phyloP scores from a whole-genome alignment of 768 basidiomycete genomes.

The Vishniacozyma victoriae region DNA sequence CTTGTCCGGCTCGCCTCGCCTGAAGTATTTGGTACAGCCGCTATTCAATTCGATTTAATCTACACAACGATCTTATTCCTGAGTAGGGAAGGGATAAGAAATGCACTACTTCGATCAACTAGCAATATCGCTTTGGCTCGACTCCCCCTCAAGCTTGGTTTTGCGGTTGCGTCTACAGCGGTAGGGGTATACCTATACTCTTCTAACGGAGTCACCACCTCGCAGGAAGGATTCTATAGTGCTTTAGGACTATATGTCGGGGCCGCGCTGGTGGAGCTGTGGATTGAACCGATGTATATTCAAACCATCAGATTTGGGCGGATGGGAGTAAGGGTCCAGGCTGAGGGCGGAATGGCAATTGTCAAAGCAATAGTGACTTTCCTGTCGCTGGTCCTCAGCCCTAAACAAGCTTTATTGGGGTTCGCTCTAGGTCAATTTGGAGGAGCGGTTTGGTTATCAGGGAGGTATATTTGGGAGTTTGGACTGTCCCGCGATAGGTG shows the following conservation, averaged over 20 bases:
- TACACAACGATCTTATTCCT: conserved; percentile 86
- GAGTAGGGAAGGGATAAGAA: conserved; percentile 85
- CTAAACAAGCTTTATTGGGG: conserved; percentile 58
- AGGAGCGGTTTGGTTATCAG: conserved; percentile 61
- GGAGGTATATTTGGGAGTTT: conserved; percentile 53
- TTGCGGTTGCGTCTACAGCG: conserved; percentile 59
- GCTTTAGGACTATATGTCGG: conserved; percentile 66
- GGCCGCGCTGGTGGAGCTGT: conserved; percentile 69
- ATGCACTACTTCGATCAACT: conserved; percentile 62
- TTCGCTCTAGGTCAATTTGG: conserved; percentile 80
- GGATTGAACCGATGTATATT: conserved; percentile 78
- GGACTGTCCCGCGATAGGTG: conserved; percentile 1
- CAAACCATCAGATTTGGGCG: conserved; percentile 56
- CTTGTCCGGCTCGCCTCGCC: conserved; percentile 79
- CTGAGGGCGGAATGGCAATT: conserved; percentile 78
- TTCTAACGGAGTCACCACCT: conserved; percentile 55
- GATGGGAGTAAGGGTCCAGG: conserved; percentile 67
- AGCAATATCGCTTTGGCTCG: conserved; percentile 54
- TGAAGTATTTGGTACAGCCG: conserved; percentile 75
- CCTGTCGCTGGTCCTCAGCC: conserved; percentile 53
- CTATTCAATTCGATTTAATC: conserved; percentile 89
- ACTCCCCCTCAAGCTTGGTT: conserved; percentile 64
- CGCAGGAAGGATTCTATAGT: conserved; percentile 60
- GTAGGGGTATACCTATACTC: conserved; percentile 55
- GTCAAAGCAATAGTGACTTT: conserved; percentile 69